Percentiles rank a stretch among this genome's conserved stretches.
Evolutionary conservation across 768 basidiomycete genomes (phyloP).

Genomic region (Tremella fuciformis): DNA sequence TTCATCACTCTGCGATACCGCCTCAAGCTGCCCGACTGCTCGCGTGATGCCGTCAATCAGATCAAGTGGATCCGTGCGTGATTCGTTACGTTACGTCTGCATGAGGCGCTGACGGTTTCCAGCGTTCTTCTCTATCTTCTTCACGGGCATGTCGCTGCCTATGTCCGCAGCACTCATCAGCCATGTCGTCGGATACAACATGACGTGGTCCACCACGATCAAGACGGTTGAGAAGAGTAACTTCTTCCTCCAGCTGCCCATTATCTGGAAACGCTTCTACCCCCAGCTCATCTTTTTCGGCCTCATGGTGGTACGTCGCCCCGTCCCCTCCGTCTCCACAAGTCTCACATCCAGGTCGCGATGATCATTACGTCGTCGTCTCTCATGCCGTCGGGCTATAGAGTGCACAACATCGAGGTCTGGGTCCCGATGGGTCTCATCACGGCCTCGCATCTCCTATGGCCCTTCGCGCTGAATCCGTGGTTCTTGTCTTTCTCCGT

Average conservation of each 20-base stretch:
- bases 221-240: conserved; percentile 86
- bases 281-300: conserved; percentile 58
- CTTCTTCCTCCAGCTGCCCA: conserved; percentile 85
- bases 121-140: conserved; percentile 66
- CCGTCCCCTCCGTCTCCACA: neutral
- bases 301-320: conserved; percentile 26
- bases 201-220: conserved; percentile 62
- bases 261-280: conserved; percentile 77
- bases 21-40: conserved; percentile 19
- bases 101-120: conserved; percentile 55
- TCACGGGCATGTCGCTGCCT: conserved; percentile 65
- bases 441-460: conserved; percentile 38
- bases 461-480: conserved; percentile 77
- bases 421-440: conserved; percentile 68
- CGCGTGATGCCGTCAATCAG: conserved; percentile 25
- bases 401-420: conserved; percentile 69
- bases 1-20: conserved; percentile 45
- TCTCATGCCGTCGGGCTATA: conserved; percentile 65
- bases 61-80: conserved; percentile 65
- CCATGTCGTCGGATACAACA: conserved; percentile 62
- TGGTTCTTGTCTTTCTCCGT: conserved; percentile 31
- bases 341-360: conserved; percentile 41
- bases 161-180: conserved; percentile 61
- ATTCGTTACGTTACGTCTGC: conserved; percentile 61
- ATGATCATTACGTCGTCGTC: conserved; percentile 61